These are phyloP conservation scores for Penicilliopsis zonata DNA, from an alignment of 495 filamentous ascomycete genomes.

Conservation along the genomic window DNA sequence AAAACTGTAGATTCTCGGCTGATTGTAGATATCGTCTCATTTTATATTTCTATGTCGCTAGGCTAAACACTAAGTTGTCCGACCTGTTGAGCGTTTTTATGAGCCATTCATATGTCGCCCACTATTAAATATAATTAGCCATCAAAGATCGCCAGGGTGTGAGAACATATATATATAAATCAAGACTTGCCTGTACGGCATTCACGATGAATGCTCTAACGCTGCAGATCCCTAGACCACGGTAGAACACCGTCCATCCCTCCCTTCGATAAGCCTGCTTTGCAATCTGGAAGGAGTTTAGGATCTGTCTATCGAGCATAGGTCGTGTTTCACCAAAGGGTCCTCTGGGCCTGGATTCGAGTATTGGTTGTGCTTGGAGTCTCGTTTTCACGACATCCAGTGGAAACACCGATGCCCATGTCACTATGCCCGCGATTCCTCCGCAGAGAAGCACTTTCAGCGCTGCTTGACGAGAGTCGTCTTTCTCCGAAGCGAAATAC, in stretches of 20 bases:
- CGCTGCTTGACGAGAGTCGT: slow-evolving; percentile 34
- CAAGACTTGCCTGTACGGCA: slow-evolving; percentile 39
- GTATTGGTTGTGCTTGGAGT: slow-evolving; percentile 54
- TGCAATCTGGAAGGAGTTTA: slow-evolving; percentile 49
- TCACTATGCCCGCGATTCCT: slow-evolving; percentile 71
- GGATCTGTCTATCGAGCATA: slow-evolving; percentile 10
- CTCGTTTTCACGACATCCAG: slow-evolving; percentile 83
- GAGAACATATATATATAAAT: neutral
- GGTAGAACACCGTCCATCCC: slow-evolving; percentile 59
- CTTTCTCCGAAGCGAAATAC: slow-evolving; percentile 27
- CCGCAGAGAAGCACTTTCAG: slow-evolving; percentile 65
- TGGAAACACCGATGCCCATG: slow-evolving; percentile 80
- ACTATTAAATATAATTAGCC: slow-evolving; percentile 34
- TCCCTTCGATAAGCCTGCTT: slow-evolving; percentile 50
- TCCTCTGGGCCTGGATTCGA: slow-evolving; percentile 7
- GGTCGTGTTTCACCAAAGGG: slow-evolving; percentile 20
- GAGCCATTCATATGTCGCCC: slow-evolving; percentile 78
- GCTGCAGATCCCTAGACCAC: slow-evolving; percentile 68
- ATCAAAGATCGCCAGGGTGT: no score
- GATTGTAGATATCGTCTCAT: no score
- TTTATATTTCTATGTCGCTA: slow-evolving; percentile 6
- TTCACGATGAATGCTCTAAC: slow-evolving; percentile 79
- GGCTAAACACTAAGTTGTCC: no score
- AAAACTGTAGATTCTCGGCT: no score
- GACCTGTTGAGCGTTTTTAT: slow-evolving; percentile 37